Evolutionary conservation across 129 eudicot genomes (phyloP).

Genomic region (Ambrosia artemisiifolia): DNA sequence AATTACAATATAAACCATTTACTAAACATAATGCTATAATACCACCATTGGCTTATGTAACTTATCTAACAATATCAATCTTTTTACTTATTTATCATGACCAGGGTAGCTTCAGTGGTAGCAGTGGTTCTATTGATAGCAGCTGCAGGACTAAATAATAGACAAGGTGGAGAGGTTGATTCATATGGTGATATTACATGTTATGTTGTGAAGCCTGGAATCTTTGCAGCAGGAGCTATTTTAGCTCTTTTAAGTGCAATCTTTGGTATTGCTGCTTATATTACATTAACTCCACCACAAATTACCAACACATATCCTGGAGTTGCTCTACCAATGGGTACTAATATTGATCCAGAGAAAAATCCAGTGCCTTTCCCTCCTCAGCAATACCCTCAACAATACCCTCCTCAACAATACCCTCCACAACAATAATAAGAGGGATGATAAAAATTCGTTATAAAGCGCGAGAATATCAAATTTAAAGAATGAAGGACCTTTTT

Average conservation of each 20-base stretch:
- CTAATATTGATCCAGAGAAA: constrained; percentile 20
- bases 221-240: constrained; percentile 34
- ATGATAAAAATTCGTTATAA: too few species aligned
- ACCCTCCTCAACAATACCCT: constrained; percentile 21
- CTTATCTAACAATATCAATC: too few species aligned
- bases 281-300: constrained; percentile 18
- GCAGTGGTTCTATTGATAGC: constrained; percentile 21
- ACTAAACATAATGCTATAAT: too few species aligned
- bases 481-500: too few species aligned
- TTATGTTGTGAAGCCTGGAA: constrained; percentile 31
- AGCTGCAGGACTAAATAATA: constrained; percentile 23
- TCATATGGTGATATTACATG: constrained; percentile 16
- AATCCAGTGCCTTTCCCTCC: constrained; percentile 15
- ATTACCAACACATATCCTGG: neutral
- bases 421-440: neutral
- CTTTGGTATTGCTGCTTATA: constrained; percentile 20
- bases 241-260: constrained; percentile 27
- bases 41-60: too few species aligned
- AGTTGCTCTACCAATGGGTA: constrained; percentile 8
- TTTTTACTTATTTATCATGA: neutral
- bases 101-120: constrained; percentile 23
- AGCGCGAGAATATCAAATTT: too few species aligned
- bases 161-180: constrained; percentile 14
- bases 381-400: constrained; percentile 17
- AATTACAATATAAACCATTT: too few species aligned